Conservation (phyloP, 192 early-diverging fungal genomes). For the Mortierella alpina region DNA sequence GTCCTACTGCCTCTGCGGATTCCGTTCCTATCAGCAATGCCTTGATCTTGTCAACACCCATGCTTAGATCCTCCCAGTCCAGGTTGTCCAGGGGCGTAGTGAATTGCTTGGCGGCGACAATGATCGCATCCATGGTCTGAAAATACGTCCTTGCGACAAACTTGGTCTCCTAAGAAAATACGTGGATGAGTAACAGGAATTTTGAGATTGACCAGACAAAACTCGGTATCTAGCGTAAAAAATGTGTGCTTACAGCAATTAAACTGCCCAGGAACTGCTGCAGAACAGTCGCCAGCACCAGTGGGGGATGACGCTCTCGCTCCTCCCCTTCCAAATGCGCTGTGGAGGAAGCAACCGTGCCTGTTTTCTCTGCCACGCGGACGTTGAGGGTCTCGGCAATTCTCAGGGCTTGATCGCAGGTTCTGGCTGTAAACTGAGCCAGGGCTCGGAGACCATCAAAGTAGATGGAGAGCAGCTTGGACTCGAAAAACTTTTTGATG, state of each 20-base stretch:
- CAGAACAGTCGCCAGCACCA: conserved; percentile 11
- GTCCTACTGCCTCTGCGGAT: conserved; percentile 2
- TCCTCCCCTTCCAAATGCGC: neutral
- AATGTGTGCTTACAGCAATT: conserved; percentile 20
- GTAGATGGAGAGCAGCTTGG: conserved; percentile 30
- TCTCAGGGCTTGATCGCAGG: conserved; percentile 23
- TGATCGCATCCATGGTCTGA: conserved; percentile 26
- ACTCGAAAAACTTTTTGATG: conserved; percentile 49
- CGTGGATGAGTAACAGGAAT: neutral
- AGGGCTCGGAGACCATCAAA: conserved; percentile 29
- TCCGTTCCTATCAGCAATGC: conserved; percentile 4
- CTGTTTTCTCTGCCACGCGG: conserved; percentile 13
- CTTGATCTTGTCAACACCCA: conserved; percentile 36
- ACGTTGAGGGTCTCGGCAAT: conserved; percentile 25
- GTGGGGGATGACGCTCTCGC: neutral
- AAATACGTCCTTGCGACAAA: conserved; percentile 18
- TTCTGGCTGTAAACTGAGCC: conserved; percentile 22
- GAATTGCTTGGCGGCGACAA: conserved; percentile 23
- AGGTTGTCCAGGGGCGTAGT: conserved; percentile 40
- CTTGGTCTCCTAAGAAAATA: conserved; percentile 30
- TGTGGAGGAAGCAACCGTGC: neutral
- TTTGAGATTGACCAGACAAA: neutral
- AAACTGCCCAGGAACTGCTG: conserved; percentile 33
- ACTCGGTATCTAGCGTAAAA: neutral
- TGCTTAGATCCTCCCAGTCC: conserved; percentile 38